phyloP scores from a whole-genome alignment of 176 grass and related monocot genomes.

The Secale cereale region DNA sequence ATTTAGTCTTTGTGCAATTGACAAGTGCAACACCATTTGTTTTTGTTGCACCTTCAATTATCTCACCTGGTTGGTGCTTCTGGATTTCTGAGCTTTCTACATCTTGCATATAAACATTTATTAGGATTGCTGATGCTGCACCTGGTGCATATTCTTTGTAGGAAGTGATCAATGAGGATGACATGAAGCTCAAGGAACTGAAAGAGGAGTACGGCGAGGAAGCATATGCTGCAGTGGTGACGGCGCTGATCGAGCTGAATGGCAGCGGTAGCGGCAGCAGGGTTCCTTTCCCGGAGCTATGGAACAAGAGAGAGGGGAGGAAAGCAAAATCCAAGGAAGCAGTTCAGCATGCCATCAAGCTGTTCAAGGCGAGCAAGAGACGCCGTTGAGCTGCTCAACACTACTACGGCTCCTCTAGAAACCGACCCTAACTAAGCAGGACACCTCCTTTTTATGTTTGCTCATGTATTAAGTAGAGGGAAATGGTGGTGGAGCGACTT shows the following conservation, averaged over 20 bases:
- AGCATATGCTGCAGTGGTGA: slow-evolving; percentile 47
- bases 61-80: background rate
- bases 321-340: slow-evolving; percentile 45
- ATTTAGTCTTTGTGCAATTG: background rate
- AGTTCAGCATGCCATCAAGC: slow-evolving; percentile 24
- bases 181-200: slow-evolving; percentile 44
- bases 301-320: slow-evolving; percentile 45
- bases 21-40: background rate
- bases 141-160: slow-evolving; percentile 20
- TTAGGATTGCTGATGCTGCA: background rate
- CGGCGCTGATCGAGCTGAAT: slow-evolving; percentile 46
- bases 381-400: slow-evolving; percentile 19
- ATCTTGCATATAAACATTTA: background rate
- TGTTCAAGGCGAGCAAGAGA: slow-evolving; percentile 30
- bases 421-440: background rate
- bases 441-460: background rate
- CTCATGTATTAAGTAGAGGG: background rate
- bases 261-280: slow-evolving; percentile 20
- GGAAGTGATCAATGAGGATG: slow-evolving; percentile 57
- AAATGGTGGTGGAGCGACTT: background rate
- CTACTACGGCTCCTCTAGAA: background rate
- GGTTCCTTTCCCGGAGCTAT: slow-evolving; percentile 41
- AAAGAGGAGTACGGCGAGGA: slow-evolving; percentile 43
- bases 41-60: background rate
- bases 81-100: background rate